Evolutionary conservation across 306 rosid species (phyloP).

Genomic region (Quercus gilva): DNA sequence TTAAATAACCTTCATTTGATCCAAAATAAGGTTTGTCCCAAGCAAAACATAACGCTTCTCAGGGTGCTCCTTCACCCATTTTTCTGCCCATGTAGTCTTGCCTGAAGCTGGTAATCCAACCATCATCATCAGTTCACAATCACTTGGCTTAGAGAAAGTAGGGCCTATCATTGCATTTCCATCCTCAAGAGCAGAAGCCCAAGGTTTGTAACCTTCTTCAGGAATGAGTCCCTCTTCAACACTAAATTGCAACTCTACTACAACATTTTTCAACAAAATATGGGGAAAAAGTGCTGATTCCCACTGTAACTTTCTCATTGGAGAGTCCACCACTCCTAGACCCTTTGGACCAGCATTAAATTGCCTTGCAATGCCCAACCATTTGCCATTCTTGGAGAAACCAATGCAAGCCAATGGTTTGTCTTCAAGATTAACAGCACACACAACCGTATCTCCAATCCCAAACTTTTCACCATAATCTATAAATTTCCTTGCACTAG

Average conservation of each 20-base stretch:
- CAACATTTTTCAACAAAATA: constrained; percentile 54
- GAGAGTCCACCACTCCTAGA: constrained; percentile 32
- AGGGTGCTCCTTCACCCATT: constrained; percentile 47
- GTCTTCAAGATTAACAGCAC: constrained; percentile 50
- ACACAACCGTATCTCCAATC: constrained; percentile 47
- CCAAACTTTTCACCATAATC: constrained; percentile 56
- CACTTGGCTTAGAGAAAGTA: constrained; percentile 19
- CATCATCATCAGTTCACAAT: constrained; percentile 61
- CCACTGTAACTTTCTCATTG: constrained; percentile 23
- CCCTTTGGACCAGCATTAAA: constrained; percentile 43
- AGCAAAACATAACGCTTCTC: constrained; percentile 59
- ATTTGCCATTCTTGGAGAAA: constrained; percentile 58
- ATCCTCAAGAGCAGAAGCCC: constrained; percentile 47
- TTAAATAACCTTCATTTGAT: constrained; percentile 55
- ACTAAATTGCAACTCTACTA: constrained; percentile 52
- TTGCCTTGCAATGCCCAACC: constrained; percentile 39
- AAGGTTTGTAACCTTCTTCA: constrained; percentile 44
- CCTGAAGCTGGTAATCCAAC: constrained; percentile 64
- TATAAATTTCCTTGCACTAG: constrained; percentile 30
- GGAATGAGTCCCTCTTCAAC: constrained; percentile 57
- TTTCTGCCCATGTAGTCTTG: constrained; percentile 68
- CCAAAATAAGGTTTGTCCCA: constrained; percentile 49
- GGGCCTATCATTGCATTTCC: constrained; percentile 44
- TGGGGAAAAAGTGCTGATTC: constrained; percentile 52
- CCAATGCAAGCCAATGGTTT: constrained; percentile 48